Evolutionary conservation across 768 basidiomycete genomes (phyloP).

Genomic region (Leccinum boreale): DNA sequence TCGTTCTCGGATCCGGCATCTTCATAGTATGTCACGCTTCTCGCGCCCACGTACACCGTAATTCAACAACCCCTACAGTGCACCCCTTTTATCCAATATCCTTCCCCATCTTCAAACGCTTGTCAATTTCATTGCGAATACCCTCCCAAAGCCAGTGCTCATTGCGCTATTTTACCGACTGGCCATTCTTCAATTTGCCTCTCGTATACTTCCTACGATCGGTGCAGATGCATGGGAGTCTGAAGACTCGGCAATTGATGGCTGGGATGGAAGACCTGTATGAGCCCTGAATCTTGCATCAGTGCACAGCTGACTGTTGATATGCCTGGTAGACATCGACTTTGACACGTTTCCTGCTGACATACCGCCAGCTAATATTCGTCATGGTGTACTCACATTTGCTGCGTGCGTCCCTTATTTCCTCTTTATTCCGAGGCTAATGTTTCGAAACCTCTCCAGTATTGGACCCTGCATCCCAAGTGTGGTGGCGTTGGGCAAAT

Average conservation of each 20-base stretch:
- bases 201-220: conserved; percentile 79
- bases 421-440: background rate
- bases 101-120: conserved; percentile 78
- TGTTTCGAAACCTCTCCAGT: conserved; percentile 41
- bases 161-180: conserved; percentile 78
- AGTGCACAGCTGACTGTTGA: conserved; percentile 9
- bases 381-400: conserved; percentile 86
- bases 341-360: conserved; percentile 69
- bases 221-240: conserved; percentile 78
- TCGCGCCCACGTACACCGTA: background rate
- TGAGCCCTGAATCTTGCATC: conserved; percentile 3
- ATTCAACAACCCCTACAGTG: conserved; percentile 37
- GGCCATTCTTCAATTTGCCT: conserved; percentile 76
- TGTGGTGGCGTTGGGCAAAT: conserved; percentile 93
- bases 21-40: conserved; percentile 58
- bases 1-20: conserved; percentile 71
- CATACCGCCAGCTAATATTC: conserved; percentile 82
- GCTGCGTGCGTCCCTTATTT: conserved; percentile 51
- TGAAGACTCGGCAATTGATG: conserved; percentile 58
- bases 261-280: conserved; percentile 74
- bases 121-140: conserved; percentile 79
- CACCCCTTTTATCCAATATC: conserved; percentile 74
- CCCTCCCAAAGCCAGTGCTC: conserved; percentile 80
- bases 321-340: conserved; percentile 58
- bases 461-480: conserved; percentile 84